These are phyloP conservation scores for Marsdenia floribunda DNA, from an alignment of 257 asterid species.

Conservation along the genomic window DNA sequence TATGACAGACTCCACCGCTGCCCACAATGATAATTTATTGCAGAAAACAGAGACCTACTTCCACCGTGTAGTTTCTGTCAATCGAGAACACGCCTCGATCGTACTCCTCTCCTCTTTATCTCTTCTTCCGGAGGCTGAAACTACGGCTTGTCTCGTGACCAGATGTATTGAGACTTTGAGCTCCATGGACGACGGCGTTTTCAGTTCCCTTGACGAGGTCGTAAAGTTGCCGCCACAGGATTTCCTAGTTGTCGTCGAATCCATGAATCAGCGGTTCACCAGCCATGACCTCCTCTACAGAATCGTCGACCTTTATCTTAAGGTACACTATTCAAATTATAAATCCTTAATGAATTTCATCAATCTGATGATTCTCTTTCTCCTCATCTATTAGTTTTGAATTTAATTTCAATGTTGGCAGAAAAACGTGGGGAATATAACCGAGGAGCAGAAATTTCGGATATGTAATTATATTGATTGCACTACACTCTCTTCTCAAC, in stretches of 20 bases:
- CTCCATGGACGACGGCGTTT: constrained; percentile 39
- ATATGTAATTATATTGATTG: constrained; percentile 82
- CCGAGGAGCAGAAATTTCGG: constrained; percentile 53
- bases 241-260: constrained; percentile 45
- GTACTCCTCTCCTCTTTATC: constrained; percentile 56
- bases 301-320: constrained; percentile 62
- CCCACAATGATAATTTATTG: constrained; percentile 36
- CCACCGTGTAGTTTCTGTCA: constrained; percentile 45
- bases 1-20: constrained; percentile 39
- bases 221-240: constrained; percentile 33
- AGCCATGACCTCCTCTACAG: constrained; percentile 69
- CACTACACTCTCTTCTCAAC: constrained; percentile 47
- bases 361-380: neutral
- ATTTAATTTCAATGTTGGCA: constrained; percentile 20
- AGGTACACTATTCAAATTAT: constrained; percentile 28
- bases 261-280: constrained; percentile 48
- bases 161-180: constrained; percentile 72
- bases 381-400: neutral
- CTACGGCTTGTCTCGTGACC: constrained; percentile 49
- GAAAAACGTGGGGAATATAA: constrained; percentile 37
- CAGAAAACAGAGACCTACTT: constrained; percentile 66
- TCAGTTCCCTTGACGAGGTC: constrained; percentile 40
- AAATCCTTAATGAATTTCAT: neutral
- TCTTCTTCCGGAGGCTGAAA: constrained; percentile 76
- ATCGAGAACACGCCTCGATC: constrained; percentile 43